phyloP scores from a whole-genome alignment of 331 rosid genomes.

The Pyracantha coccinea region DNA sequence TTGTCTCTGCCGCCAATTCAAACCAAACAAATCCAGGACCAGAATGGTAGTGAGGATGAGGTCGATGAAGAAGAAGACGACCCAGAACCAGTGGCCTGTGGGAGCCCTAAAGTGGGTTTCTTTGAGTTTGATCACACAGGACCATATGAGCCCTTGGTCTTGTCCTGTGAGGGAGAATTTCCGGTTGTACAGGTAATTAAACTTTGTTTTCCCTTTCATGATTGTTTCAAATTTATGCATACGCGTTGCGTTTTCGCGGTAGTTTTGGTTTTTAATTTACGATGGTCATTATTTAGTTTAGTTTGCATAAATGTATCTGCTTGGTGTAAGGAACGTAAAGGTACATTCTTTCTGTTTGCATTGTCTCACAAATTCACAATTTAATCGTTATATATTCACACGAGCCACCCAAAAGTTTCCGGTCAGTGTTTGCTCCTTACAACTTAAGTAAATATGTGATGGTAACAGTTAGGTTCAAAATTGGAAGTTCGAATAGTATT shows the following conservation, averaged over 20 bases:
- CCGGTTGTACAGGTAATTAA: conserved; percentile 53
- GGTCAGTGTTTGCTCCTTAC: not conserved
- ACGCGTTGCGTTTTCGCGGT: not conserved
- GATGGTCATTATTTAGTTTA: not conserved
- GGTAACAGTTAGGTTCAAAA: not conserved
- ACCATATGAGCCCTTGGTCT: conserved; percentile 54
- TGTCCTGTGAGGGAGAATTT: conserved; percentile 45
- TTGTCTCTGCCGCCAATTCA: conserved; percentile 13
- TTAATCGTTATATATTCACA: not conserved
- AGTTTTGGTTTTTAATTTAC: not conserved
- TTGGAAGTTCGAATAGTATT: not conserved
- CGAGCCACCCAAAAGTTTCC: not conserved
- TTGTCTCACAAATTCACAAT: not conserved
- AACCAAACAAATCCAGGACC: conserved; percentile 8
- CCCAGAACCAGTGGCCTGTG: conserved; percentile 23
- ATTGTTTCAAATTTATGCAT: not conserved
- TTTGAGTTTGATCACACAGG: conserved; percentile 74
- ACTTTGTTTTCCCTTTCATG: not conserved
- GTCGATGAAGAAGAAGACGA: conserved; percentile 16
- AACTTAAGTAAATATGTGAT: not conserved
- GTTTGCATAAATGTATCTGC: not conserved
- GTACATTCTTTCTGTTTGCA: not conserved
- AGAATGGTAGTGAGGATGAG: not conserved
- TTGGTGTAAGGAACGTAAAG: not conserved
- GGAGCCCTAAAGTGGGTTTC: conserved; percentile 21